Evolutionary conservation across 768 basidiomycete species (phyloP).

Genomic region (Pleurotus cornucopiae): DNA sequence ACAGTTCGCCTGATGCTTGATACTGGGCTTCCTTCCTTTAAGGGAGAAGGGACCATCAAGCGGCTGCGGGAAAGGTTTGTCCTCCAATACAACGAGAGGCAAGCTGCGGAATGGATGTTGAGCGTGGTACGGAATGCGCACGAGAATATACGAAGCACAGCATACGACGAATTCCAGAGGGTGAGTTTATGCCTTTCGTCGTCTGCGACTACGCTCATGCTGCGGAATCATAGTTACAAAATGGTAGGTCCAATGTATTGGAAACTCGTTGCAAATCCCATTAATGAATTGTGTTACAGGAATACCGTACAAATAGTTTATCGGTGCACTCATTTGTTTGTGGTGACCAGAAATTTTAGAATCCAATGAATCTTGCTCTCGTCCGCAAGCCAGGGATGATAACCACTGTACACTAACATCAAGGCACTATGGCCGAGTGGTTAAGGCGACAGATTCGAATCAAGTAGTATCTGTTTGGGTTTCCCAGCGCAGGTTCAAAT

Average conservation of each 20-base stretch:
- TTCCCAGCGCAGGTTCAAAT: slow-evolving; percentile 33
- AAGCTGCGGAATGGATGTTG: slow-evolving; percentile 94
- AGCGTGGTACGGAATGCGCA: slow-evolving; percentile 86
- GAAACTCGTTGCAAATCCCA: background rate
- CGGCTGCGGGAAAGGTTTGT: slow-evolving; percentile 86
- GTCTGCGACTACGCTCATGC: background rate
- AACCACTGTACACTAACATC: background rate
- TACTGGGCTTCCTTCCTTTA: slow-evolving; percentile 93
- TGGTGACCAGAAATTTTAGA: too few relatives aligned
- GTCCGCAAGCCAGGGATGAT: background rate
- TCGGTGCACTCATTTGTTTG: background rate
- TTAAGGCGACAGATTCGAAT: slow-evolving; percentile 75
- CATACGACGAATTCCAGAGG: slow-evolving; percentile 94
- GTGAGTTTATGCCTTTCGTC: slow-evolving; percentile 35
- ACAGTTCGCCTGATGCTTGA: slow-evolving; percentile 93
- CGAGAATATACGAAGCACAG: slow-evolving; percentile 90
- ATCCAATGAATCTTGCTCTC: too few relatives aligned
- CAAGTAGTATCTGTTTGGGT: slow-evolving; percentile 22
- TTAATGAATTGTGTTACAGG: slow-evolving; percentile 20
- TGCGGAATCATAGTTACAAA: slow-evolving; percentile 26
- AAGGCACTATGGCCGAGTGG: slow-evolving; percentile 66
- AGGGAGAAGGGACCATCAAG: slow-evolving; percentile 89
- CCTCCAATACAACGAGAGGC: slow-evolving; percentile 75
- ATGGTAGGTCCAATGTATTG: slow-evolving; percentile 24
- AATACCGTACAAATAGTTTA: slow-evolving; percentile 38